A percentile compares a stretch with the other conserved stretches of the same genome.
Conservation (phyloP, 1,284 basidiomycete genomes). For the Sporisorium sorghi region DNA sequence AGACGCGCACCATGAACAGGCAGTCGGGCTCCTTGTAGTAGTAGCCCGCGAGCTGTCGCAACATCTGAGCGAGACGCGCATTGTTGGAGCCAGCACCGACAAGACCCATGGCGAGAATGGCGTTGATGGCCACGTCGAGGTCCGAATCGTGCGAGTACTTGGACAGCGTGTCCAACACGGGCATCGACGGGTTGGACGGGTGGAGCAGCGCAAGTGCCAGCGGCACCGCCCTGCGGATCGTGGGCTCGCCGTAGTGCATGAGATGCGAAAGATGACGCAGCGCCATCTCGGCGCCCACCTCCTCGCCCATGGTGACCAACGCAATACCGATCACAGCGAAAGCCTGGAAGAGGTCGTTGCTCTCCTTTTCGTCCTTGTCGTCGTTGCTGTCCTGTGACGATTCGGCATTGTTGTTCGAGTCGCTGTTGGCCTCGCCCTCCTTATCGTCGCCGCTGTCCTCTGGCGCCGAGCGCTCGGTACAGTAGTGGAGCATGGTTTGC, state of each 20-base stretch:
- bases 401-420: slow-evolving; percentile 11
- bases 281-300: slow-evolving; percentile 91
- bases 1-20: slow-evolving; percentile 94
- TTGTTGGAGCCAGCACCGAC: slow-evolving; percentile 99
- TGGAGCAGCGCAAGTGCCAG: slow-evolving; percentile 93
- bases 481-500: slow-evolving; percentile 91
- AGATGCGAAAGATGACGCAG: slow-evolving; percentile 67
- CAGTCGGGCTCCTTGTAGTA: slow-evolving; percentile 98
- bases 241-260: slow-evolving; percentile 98
- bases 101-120: slow-evolving; percentile 98
- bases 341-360: slow-evolving; percentile 87
- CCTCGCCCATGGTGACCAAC: slow-evolving; percentile 97
- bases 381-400: slow-evolving; percentile 27
- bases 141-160: slow-evolving; percentile 99
- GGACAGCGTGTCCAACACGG: slow-evolving; percentile 96
- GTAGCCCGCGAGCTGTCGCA: slow-evolving; percentile 93
- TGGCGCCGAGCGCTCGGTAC: slow-evolving; percentile 84
- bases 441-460: slow-evolving; percentile 68
- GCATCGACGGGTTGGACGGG: slow-evolving; percentile 94
- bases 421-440: slow-evolving; percentile 46
- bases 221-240: slow-evolving; percentile 92
- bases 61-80: slow-evolving; percentile 95
- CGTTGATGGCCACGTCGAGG: slow-evolving; percentile 92
- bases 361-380: slow-evolving; percentile 72
- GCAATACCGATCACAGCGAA: slow-evolving; percentile 95